These are phyloP conservation scores for Paraleonurus japonicus DNA, from an alignment of 257 asterid genomes.

Conservation along the genomic window DNA sequence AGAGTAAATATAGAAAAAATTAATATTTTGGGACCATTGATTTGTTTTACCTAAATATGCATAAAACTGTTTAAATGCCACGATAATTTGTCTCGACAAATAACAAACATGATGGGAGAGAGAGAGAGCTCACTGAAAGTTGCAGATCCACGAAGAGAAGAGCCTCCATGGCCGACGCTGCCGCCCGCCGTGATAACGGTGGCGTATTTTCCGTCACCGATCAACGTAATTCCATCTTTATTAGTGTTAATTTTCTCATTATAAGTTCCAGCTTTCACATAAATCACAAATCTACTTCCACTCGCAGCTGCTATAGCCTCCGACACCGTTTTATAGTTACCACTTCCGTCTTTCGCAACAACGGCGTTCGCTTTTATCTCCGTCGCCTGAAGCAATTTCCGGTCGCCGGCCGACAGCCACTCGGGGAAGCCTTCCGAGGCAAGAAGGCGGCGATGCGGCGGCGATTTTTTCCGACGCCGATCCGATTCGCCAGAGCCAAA, in stretches of 20 bases:
- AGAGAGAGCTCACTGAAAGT: constrained; percentile 53
- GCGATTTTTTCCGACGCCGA: constrained; percentile 6
- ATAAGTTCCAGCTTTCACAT: constrained; percentile 72
- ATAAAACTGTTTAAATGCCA: not conserved
- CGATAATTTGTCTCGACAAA: not conserved
- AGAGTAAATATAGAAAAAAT: too few species aligned
- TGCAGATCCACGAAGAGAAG: constrained; percentile 54
- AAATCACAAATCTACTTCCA: constrained; percentile 61
- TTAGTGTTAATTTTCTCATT: constrained; percentile 51
- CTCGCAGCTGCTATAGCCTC: constrained; percentile 60
- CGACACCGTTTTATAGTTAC: constrained; percentile 47
- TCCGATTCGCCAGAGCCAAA: constrained; percentile 59
- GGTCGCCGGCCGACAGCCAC: constrained; percentile 47
- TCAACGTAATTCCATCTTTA: constrained; percentile 70
- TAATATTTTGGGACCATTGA: too few species aligned
- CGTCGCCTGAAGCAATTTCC: constrained; percentile 47
- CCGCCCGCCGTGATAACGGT: constrained; percentile 44
- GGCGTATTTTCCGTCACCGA: constrained; percentile 76
- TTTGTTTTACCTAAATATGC: not conserved
- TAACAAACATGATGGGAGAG: not conserved
- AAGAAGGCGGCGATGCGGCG: constrained; percentile 25
- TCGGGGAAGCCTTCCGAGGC: constrained; percentile 33
- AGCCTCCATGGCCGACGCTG: constrained; percentile 45
- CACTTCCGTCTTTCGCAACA: constrained; percentile 80
- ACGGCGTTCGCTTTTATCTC: constrained; percentile 48